Conservation (phyloP, 805 yeast species). For the Metschnikowia henanensis region DNA sequence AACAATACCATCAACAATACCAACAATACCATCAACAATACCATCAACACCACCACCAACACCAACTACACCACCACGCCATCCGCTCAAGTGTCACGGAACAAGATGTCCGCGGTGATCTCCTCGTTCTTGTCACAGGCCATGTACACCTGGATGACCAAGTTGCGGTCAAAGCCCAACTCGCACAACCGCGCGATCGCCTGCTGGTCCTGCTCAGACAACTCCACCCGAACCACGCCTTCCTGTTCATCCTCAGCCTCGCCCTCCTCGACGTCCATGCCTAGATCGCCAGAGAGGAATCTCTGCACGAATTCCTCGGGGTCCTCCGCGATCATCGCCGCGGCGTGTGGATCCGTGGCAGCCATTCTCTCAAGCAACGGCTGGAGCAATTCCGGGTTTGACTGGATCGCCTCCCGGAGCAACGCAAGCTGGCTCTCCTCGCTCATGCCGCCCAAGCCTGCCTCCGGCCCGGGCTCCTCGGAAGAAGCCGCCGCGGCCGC, state of each 20-base stretch:
- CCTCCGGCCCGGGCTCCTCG: conserved; percentile 27
- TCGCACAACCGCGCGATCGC: conserved; percentile 91
- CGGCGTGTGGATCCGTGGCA: conserved; percentile 82
- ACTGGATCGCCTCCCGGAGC: conserved; percentile 74
- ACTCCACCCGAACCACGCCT: conserved; percentile 50
- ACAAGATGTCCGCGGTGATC: conserved; percentile 89
- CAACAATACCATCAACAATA: no score
- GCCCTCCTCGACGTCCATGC: conserved; percentile 34
- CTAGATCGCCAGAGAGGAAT: conserved; percentile 59
- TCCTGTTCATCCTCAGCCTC: conserved; percentile 32
- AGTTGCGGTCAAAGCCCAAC: conserved; percentile 85
- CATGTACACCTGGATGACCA: conserved; percentile 90
- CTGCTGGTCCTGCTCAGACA: conserved; percentile 81
- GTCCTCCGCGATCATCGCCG: conserved; percentile 72
- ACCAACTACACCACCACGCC: no score
- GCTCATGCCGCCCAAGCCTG: conserved; percentile 31
- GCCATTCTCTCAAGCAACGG: conserved; percentile 81
- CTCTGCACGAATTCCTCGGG: conserved; percentile 88
- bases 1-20: no score
- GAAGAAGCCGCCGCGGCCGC: conserved; percentile 39
- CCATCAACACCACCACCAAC: no score
- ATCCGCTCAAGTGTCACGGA: conserved; percentile 42
- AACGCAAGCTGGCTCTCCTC: conserved; percentile 50
- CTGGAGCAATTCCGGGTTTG: conserved; percentile 87
- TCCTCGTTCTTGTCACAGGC: conserved; percentile 99